Evolutionary conservation across 1,284 basidiomycete genomes (phyloP), one percentile per base, ranked within the genome.

Genomic region (Melanopsichium pennsylvanicum): DNA sequence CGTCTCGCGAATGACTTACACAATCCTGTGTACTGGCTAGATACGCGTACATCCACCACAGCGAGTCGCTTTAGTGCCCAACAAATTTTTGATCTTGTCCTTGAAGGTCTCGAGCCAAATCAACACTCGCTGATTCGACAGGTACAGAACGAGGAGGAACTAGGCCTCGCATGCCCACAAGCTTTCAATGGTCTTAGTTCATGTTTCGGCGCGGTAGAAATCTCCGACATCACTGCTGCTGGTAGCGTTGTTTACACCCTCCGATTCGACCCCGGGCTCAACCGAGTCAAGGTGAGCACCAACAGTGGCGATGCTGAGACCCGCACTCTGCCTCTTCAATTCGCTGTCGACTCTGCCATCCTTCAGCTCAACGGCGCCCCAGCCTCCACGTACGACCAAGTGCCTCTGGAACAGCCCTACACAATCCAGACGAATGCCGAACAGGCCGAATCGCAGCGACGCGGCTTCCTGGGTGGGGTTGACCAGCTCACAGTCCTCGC

Each of bases 181-280:
- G 91, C 90, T 80, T 90, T 89, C 81, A 88, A 88, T 44, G 75
- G 84, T 5, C 84, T 86, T 44, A 90, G 88, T 1, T 83, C 87
- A 44, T 92, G 90, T 76, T 92, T 86, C 64, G 89, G 87, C 2
- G 89, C 85, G 8, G 78, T 91, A n/a, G 81, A 86, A 0, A 90
- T 92, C 81, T 84, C 86, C 54, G 32, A 46, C 34, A 62, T 61
- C 37, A 40, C 54, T 13, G 36, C 37, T 5, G 29, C 47, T 18
- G 66, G 54, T 27, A 57, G 50, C 26, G 66, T 90, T 73, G 87
- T 88, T 70, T 92, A 91, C 72, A 90, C 89, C 0, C 85, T 91
- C 41, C 82, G 85, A 16, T 87, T 86, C 0, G 90, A 91, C 74
- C 84, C 83, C 4, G 89, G 90, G 7, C 81, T 90, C 22, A 81